Evolutionary conservation across 129 eudicot species (phyloP), one percentile per base, ranked within the genome.

Genomic region (Chrysanthemum makinoi): DNA sequence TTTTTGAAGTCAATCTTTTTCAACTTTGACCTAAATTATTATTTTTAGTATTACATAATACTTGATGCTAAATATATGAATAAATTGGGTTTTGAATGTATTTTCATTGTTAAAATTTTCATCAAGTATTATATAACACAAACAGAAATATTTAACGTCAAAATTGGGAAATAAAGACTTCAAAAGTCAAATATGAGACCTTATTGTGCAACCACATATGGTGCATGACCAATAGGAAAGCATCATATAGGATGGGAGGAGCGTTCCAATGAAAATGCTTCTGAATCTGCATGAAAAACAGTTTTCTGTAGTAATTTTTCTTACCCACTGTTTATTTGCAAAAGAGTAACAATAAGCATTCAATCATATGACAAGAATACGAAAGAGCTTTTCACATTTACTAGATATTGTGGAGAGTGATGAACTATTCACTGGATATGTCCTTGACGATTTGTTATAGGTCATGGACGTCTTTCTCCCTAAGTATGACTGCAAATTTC

Each of bases 201-300:
- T 22, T 22, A 22, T 22, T 22, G 24, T 22, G 24, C 24, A 22
- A 22, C 24, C 24, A 22, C 24, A 22, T 1, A 22, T 22, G 24
- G 24, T 22, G 24, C 24, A 22, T 22, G 24, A 22, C 24, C 24
- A 22, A 22, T 22, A 22, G 24, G 50, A 86, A 89, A 64, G 96
- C 92, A 77, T 86, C 96, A 17, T 84, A 73, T 47, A 72, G 83
- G 64, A 77, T 19, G 33, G 92, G 88, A 65, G 96, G 96, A 13
- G 89, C 57, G 82, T 89, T 89, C 96, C 96, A 86, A 65, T 86
- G 96, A 77, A 86, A 89, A 71, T 86, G 96, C 86, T 86, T 84
- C 79, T 86, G 96, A 49, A 89, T 69, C 92, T 86, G 80, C 51
- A 58, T 2, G 59, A 19, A 3, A 53, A 53, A 2, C 14, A 53